Evolutionary conservation across 129 eudicot species (phyloP), one percentile per base, ranked within the genome.

Genomic region (Logfia minima): DNA sequence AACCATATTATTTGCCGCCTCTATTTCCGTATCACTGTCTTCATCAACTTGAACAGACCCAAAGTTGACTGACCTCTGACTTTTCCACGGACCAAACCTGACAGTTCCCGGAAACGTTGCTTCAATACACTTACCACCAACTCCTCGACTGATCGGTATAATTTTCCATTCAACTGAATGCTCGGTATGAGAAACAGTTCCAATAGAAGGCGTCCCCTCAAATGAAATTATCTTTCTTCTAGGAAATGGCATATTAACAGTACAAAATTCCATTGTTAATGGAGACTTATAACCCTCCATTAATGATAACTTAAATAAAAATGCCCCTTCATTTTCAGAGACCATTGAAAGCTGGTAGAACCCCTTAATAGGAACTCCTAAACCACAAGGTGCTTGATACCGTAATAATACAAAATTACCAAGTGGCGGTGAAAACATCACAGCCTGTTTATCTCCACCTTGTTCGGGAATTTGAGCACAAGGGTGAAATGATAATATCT

Each of bases 291-390:
- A 89, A 69, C 97, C 95, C 77, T 89, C 99, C 96, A 95, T 88
- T 58, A 95, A 79, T 75, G 84, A 62, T 74, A 95, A 77, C 60
- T 83, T 91, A 68, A 95, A 95, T 62, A 95, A 83, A 80, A 95
- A 95, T 18, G 97, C 99, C 21, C 99, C 99, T 86, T 95, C 99
- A 80, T 95, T 95, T 87, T 95, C 99, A 0, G 99, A 95, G 53
- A 95, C 99, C 99, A 95, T 92, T 13, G 99, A 95, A 17, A 95
- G 91, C 92, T 95, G 97, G 83, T 95, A 92, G 82, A 95, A 95
- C 31, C 99, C 99, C 76, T 91, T 89, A 29, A 95, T 41, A 43
- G 99, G 99, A 76, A 89, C 89, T 41, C 92, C 90, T 70, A 85
- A 45, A 19, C 82, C 81, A 68, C 92, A 88, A 19, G 78, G 79